Base-by-base conservation (phyloP, 805 yeast species). In the Huiozyma naganishii region DNA sequence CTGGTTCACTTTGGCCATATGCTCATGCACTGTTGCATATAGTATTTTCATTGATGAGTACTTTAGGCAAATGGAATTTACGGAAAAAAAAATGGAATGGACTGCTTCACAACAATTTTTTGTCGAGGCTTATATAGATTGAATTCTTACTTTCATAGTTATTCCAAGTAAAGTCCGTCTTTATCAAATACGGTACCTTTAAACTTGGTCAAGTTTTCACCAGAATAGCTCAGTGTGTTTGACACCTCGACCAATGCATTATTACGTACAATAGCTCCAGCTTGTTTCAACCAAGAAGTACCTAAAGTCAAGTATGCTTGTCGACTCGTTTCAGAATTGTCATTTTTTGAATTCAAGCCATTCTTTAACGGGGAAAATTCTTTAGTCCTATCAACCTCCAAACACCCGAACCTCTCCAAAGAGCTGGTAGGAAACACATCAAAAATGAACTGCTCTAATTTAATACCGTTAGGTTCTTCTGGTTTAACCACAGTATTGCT, bases 341-440 rank as follows among this genome's bases (percentile, higher is more conserved):
- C 97, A 55, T 76, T 79, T 23, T 70, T 68, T n/a, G 94, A 73
- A 17, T 88, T 94, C 10, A 82, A 77, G 1, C 86, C 95, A 64
- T 92, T 92, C 59, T 92, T 92, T 64, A 92, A 74, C 3, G 98
- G 98, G 13, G 95, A 82, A 58, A 92, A 92, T 64, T 92, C 98
- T 46, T 78, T 79, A 4, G 67, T 49, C 62, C 99, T 77, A 34
- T 76, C 83, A 23, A 92, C 98, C 67, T 92, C 98, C 45, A 92
- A 71, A 59, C 94, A 85, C 1, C 95, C 98, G 62, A 92, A 92
- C 55, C 76, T 76, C 11, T 62, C 59, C 48, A 89, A 59, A 9
- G 76, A 73, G 32, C 92, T 81, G 29, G 79, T 74, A 41, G 89
- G 89, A 66, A 92, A 92, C 27, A 92, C 95, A 59, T 92, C 99